Evolutionary conservation across 148 eudicot genomes (phyloP).

Genomic region (Silene uniflora): DNA sequence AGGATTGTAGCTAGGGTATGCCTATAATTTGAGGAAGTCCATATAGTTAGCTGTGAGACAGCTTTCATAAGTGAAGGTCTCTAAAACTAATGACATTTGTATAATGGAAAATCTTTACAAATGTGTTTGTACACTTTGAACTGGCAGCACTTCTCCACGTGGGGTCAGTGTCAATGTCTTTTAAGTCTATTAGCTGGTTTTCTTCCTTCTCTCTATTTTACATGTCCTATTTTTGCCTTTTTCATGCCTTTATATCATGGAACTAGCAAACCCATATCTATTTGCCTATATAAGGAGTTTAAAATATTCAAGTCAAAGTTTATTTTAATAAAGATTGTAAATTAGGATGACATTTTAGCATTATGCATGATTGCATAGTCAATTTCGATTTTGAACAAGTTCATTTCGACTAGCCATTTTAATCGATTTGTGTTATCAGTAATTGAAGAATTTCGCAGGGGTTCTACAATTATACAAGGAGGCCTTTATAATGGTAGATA

Average conservation of each 20-base stretch:
- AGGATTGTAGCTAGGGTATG: background rate
- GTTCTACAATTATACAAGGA: no score
- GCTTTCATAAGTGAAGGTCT: conserved; percentile 17
- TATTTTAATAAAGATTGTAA: no score
- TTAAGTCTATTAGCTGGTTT: conserved; percentile 23
- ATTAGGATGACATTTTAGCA: no score
- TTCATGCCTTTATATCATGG: background rate
- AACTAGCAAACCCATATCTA: background rate
- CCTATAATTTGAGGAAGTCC: conserved; percentile 18
- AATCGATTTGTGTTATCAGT: no score
- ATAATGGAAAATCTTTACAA: conserved; percentile 15
- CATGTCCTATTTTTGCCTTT: background rate
- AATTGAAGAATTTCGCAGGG: no score
- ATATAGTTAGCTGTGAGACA: conserved; percentile 27
- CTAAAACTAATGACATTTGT: background rate
- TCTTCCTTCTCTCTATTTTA: background rate
- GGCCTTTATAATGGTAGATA: no score
- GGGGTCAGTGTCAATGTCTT: conserved; percentile 27
- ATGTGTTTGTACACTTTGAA: conserved; percentile 13
- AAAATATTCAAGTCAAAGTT: no score
- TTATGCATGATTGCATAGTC: no score
- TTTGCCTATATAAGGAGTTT: background rate
- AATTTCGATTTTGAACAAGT: no score
- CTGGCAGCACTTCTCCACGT: conserved; percentile 29
- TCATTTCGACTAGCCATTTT: no score